phyloP scores from a whole-genome alignment of 2,329 filamentous ascomycete species.

The Bipolaris oryzae region DNA sequence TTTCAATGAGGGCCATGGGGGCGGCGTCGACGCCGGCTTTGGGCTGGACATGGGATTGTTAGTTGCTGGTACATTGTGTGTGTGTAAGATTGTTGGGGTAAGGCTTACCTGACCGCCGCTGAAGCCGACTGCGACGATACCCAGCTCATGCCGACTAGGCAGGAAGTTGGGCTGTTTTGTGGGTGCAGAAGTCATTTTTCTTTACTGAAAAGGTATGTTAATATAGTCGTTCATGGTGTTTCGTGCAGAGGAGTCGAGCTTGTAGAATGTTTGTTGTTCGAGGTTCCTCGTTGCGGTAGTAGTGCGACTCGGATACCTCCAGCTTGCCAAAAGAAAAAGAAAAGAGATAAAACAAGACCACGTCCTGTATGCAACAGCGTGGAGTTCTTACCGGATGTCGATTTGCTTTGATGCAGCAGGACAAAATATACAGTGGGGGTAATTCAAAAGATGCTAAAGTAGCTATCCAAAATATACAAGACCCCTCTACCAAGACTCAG shows the following conservation, averaged over 20 bases:
- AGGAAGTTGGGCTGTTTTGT: conserved; percentile 77
- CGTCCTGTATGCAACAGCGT: not conserved
- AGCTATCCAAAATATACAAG: not conserved
- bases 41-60: conserved; percentile 60
- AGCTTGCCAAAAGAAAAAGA: not conserved
- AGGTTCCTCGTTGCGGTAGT: conserved; percentile 2
- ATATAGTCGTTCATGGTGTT: not conserved
- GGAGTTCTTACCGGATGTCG: not conserved
- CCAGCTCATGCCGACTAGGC: conserved; percentile 76
- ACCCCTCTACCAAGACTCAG: not conserved
- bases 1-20: conserved; percentile 84
- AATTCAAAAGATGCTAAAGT: not conserved
- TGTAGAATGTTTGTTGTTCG: conserved; percentile 2
- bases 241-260: not conserved
- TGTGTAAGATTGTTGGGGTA: not conserved
- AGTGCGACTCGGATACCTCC: not conserved
- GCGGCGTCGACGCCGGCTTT: conserved; percentile 92
- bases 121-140: conserved; percentile 93
- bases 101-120: conserved; percentile 85
- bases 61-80: conserved; percentile 2
- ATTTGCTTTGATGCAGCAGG: not conserved
- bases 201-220: conserved; percentile 8
- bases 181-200: conserved; percentile 60
- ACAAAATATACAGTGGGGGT: not conserved
- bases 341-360: not conserved